Percentiles rank a stretch among this genome's conserved stretches.
phyloP scores from a whole-genome alignment of 1,284 basidiomycete species.

The Veloboletus limbatus region DNA sequence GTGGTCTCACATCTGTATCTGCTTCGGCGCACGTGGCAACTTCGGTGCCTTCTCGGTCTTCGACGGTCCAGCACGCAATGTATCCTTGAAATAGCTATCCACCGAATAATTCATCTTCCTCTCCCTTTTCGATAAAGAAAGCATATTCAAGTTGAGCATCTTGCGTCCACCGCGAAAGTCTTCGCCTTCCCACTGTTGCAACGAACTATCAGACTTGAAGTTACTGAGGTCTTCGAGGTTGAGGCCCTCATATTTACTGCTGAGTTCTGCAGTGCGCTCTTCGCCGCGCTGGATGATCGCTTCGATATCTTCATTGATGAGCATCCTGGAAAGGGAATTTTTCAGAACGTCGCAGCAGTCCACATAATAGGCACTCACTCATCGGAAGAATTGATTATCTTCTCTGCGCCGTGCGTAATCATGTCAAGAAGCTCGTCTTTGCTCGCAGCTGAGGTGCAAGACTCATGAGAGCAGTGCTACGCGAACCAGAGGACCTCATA shows the following conservation, averaged over 20 bases:
- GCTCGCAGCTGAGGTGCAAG: slow-evolving; percentile 61
- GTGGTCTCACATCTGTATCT: slow-evolving; percentile 69
- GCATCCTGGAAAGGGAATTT: slow-evolving; percentile 46
- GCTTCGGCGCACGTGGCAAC: slow-evolving; percentile 86
- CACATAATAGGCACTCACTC: slow-evolving; percentile 43
- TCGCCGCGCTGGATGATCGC: slow-evolving; percentile 92
- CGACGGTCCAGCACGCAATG: slow-evolving; percentile 74
- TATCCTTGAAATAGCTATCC: slow-evolving; percentile 92
- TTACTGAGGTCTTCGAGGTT: slow-evolving; percentile 93
- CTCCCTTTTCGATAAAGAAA: slow-evolving; percentile 94
- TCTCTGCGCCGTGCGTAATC: slow-evolving; percentile 98
- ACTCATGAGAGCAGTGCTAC: neutral
- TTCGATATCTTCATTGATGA: slow-evolving; percentile 93
- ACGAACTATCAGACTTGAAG: slow-evolving; percentile 90
- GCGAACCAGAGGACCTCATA: neutral
- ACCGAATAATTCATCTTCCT: slow-evolving; percentile 96
- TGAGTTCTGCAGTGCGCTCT: slow-evolving; percentile 85
- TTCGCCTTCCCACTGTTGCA: slow-evolving; percentile 96
- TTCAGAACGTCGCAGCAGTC: neutral
- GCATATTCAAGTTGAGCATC: slow-evolving; percentile 72
- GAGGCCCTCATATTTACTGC: slow-evolving; percentile 89
- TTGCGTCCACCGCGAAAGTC: slow-evolving; percentile 82
- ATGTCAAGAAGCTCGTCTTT: slow-evolving; percentile 98
- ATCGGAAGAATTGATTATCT: slow-evolving; percentile 82
- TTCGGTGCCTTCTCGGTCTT: slow-evolving; percentile 85